phyloP scores from a whole-genome alignment of 2,329 filamentous ascomycete genomes.

The Trichoderma sp. region DNA sequence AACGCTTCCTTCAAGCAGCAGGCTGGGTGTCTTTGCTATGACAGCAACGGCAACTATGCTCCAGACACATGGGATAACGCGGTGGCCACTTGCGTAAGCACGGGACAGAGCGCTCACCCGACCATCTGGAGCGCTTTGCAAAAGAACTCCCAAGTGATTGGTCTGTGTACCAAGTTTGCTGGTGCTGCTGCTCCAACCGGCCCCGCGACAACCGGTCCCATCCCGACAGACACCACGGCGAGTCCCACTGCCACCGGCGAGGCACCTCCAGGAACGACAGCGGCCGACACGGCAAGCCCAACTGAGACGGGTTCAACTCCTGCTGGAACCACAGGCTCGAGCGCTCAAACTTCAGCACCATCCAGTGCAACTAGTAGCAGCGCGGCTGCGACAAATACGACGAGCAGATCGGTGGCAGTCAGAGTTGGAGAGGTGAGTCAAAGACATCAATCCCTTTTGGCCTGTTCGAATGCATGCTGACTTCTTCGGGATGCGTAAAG shows the following conservation, averaged over 20 bases:
- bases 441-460: no score
- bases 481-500: not conserved
- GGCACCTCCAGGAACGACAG: not conserved
- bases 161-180: slow-evolving; percentile 7
- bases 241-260: not conserved
- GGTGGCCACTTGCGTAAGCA: slow-evolving; percentile 11
- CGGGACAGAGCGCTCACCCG: not conserved
- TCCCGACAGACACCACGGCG: not conserved
- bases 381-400: slow-evolving; percentile 1
- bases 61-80: slow-evolving; percentile 11
- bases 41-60: not conserved
- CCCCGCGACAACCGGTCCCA: not conserved
- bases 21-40: slow-evolving; percentile 8
- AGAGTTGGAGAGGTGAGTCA: not conserved
- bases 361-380: slow-evolving; percentile 10
- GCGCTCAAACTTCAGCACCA: not conserved
- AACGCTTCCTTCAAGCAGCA: not conserved
- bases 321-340: not conserved
- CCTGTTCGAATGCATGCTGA: not conserved
- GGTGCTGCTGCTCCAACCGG: not conserved
- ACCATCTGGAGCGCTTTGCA: slow-evolving; percentile 8
- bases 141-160: not conserved
- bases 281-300: not conserved
- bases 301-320: not conserved
- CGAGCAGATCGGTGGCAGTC: not conserved